Percentiles rank a stretch among this genome's conserved stretches.
Conservation (phyloP, 768 basidiomycete genomes). For the Lactarius evosmus region DNA sequence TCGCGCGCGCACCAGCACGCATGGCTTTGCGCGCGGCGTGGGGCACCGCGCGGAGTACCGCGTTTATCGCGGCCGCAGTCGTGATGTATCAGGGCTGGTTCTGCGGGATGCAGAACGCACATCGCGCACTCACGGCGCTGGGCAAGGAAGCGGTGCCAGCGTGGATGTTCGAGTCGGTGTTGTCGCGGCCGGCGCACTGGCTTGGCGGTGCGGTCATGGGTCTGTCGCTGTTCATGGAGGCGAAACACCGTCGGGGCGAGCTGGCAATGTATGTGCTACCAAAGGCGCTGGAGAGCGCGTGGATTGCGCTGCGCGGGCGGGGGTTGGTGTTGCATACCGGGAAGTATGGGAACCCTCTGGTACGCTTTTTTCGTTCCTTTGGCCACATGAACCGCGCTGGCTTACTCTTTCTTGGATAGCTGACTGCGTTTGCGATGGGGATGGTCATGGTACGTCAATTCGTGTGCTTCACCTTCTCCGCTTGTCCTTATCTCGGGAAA, state of each 20-base stretch:
- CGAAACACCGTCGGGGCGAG: conserved; percentile 82
- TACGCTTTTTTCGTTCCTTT: conserved; percentile 31
- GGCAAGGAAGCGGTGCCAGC: conserved; percentile 39
- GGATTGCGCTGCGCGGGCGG: conserved; percentile 73
- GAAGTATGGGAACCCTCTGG: conserved; percentile 62
- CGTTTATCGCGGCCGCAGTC: conserved; percentile 84
- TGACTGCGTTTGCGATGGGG: conserved; percentile 77
- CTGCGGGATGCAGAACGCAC: conserved; percentile 63
- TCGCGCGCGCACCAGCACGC: conserved; percentile 59
- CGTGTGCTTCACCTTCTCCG: background rate
- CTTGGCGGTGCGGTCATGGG: conserved; percentile 71
- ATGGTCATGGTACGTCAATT: conserved; percentile 77
- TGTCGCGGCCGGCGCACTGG: conserved; percentile 71
- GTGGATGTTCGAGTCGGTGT: conserved; percentile 51
- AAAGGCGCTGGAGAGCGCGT: conserved; percentile 86
- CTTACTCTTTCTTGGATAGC: conserved; percentile 33
- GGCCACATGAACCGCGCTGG: conserved; percentile 28
- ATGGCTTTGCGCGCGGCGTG: conserved; percentile 62
- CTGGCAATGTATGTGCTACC: conserved; percentile 91
- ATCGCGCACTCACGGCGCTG: conserved; percentile 42
- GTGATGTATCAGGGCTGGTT: conserved; percentile 72
- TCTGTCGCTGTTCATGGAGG: conserved; percentile 81
- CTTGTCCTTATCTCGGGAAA: conserved; percentile 6
- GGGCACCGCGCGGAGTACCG: conserved; percentile 79
- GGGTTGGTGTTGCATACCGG: conserved; percentile 73